These are phyloP conservation scores for Baudoinia panamericana DNA, from an alignment of 495 filamentous ascomycete genomes.

Conservation along the genomic window DNA sequence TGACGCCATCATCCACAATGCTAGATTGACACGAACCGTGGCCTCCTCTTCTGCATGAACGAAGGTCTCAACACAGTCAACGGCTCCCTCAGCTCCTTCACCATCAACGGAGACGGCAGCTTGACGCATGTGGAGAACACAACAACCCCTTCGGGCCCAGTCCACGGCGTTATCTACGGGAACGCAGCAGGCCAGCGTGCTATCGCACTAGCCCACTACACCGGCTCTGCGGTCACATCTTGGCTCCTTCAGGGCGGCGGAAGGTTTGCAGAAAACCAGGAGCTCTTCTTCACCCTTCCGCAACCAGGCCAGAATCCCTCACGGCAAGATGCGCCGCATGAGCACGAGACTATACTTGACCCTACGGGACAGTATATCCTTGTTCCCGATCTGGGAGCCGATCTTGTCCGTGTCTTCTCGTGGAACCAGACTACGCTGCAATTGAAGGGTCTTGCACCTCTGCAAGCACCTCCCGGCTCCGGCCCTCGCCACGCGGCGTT, in stretches of 20 bases:
- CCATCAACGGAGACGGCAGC: slow-evolving; percentile 19
- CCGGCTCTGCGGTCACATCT: slow-evolving; percentile 13
- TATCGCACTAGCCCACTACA: slow-evolving; percentile 28
- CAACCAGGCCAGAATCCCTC: slow-evolving; percentile 20
- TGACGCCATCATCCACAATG: too few relatives aligned
- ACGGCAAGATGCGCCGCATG: slow-evolving; percentile 26
- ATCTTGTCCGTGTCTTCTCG: slow-evolving; percentile 25
- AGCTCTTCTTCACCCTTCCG: slow-evolving; percentile 21
- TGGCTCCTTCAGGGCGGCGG: slow-evolving; percentile 18
- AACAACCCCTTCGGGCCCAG: slow-evolving; percentile 25
- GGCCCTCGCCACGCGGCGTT: slow-evolving; percentile 32
- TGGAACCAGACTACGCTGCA: slow-evolving; percentile 19
- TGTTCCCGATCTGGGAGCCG: slow-evolving; percentile 30
- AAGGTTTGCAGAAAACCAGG: slow-evolving; percentile 19
- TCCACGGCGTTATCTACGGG: slow-evolving; percentile 27
- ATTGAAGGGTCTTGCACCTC: slow-evolving; percentile 14
- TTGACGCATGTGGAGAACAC: slow-evolving; percentile 20
- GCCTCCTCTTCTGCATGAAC: slow-evolving; percentile 27
- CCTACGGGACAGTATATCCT: slow-evolving; percentile 30
- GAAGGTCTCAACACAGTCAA: slow-evolving; percentile 25
- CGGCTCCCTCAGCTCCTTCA: slow-evolving; percentile 27
- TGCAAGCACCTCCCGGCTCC: slow-evolving; percentile 19
- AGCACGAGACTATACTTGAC: slow-evolving; percentile 29
- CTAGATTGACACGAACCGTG: slow-evolving; percentile 17
- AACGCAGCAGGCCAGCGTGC: slow-evolving; percentile 15